Percentiles rank a stretch among this genome's conserved stretches.
Conservation (phyloP, 495 filamentous ascomycete species). For the Xylaria acuta region DNA sequence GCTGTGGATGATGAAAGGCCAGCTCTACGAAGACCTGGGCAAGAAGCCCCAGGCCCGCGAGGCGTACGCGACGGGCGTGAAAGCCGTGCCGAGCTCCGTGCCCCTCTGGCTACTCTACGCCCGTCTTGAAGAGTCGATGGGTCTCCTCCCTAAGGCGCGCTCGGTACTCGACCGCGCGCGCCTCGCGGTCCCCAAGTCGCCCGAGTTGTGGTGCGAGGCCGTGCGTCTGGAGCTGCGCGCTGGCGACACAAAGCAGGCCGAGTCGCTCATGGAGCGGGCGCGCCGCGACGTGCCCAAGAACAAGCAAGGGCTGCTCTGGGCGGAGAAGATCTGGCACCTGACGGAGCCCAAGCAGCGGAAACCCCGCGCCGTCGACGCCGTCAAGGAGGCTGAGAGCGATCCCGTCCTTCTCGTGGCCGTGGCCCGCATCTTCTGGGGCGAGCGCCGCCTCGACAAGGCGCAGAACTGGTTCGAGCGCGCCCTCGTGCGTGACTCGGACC, state of each 20-base stretch:
- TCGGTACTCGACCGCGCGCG: conserved; percentile 89
- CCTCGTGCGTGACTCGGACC: conserved; percentile 80
- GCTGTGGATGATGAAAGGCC: conserved; percentile 98
- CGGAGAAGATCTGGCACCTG: conserved; percentile 91
- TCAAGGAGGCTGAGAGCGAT: conserved; percentile 95
- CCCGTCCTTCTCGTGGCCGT: conserved; percentile 74
- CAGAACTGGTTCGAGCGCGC: conserved; percentile 97
- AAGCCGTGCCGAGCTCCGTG: conserved; percentile 81
- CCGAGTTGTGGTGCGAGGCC: conserved; percentile 88
- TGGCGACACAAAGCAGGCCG: conserved; percentile 80
- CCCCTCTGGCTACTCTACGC: conserved; percentile 89
- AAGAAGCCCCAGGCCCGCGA: conserved; percentile 86
- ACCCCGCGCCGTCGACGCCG: conserved; percentile 86
- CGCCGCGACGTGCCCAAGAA: conserved; percentile 83
- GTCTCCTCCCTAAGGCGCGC: conserved; percentile 87
- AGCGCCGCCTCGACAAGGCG: conserved; percentile 85
- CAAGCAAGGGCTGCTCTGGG: conserved; percentile 86
- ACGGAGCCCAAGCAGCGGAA: conserved; percentile 91
- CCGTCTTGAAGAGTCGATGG: conserved; percentile 83
- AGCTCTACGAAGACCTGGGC: conserved; percentile 84
- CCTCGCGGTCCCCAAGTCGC: conserved; percentile 81
- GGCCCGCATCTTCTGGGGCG: conserved; percentile 63
- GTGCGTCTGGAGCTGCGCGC: conserved; percentile 92
- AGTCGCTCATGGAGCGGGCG: conserved; percentile 88
- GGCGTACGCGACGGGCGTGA: conserved; percentile 87